phyloP scores from a whole-genome alignment of 768 basidiomycete genomes.

The Amanita molliuscula region DNA sequence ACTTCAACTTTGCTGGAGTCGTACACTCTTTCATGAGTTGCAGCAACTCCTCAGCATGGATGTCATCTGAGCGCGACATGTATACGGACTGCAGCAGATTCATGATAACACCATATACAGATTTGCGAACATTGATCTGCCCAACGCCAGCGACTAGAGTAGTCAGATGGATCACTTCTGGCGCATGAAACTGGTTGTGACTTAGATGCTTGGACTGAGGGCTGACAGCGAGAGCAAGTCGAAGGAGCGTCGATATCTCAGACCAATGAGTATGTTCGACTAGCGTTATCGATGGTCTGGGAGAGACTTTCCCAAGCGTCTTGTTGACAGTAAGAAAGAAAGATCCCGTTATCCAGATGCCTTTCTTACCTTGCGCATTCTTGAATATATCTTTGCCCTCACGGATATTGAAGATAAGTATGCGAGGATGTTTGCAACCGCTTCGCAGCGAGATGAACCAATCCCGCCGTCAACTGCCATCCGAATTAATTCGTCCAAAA shows the following conservation, averaged over 20 bases:
- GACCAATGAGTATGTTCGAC: slow-evolving; percentile 68
- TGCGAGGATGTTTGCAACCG: slow-evolving; percentile 62
- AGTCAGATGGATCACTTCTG: slow-evolving; percentile 75
- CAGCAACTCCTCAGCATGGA: slow-evolving; percentile 49
- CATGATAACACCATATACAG: slow-evolving; percentile 72
- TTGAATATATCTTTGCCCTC: slow-evolving; percentile 67
- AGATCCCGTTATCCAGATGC: background rate
- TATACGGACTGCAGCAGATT: slow-evolving; percentile 76
- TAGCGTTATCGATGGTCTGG: slow-evolving; percentile 50
- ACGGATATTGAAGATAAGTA: slow-evolving; percentile 69
- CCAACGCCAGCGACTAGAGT: slow-evolving; percentile 73
- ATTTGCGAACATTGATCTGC: slow-evolving; percentile 61
- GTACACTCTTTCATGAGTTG: slow-evolving; percentile 53
- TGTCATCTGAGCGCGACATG: slow-evolving; percentile 46
- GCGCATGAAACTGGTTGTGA: slow-evolving; percentile 69
- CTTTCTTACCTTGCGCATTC: slow-evolving; percentile 59
- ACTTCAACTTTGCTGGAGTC: slow-evolving; percentile 41
- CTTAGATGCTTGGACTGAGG: slow-evolving; percentile 53
- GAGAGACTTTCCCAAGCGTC: slow-evolving; percentile 67
- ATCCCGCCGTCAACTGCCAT: slow-evolving; percentile 79
- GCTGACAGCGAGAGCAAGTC: slow-evolving; percentile 63
- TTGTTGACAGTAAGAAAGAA: slow-evolving; percentile 14
- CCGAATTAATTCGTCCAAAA: slow-evolving; percentile 72
- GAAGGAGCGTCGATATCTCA: slow-evolving; percentile 72
- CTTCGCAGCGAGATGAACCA: slow-evolving; percentile 66